These are phyloP conservation scores for Senna tora DNA, from an alignment of 306 rosid genomes.

Conservation along the genomic window DNA sequence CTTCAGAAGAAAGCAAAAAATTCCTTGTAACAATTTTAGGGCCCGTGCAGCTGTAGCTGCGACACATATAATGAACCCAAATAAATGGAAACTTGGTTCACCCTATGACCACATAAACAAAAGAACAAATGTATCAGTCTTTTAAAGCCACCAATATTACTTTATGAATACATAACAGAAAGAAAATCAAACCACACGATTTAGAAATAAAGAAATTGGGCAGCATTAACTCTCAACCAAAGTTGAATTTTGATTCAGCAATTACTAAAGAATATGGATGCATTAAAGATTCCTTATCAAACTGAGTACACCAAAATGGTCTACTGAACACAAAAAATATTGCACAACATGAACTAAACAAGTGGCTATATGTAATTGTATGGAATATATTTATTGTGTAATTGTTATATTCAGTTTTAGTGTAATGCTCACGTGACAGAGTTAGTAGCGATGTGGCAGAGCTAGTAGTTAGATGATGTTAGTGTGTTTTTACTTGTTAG, in stretches of 20 bases:
- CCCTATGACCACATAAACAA: constrained; percentile 60
- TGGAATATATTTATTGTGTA: no score
- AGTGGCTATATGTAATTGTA: constrained; percentile 4
- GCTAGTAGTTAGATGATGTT: no score
- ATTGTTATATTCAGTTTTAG: no score
- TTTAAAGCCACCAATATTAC: constrained; percentile 18
- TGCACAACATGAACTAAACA: constrained; percentile 31
- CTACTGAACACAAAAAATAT: constrained; percentile 12
- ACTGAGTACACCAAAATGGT: constrained; percentile 4
- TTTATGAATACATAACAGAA: constrained; percentile 5
- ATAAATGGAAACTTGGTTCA: constrained; percentile 98
- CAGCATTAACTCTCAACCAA: constrained; percentile 21
- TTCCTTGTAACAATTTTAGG: constrained; percentile 90
- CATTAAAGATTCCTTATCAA: constrained; percentile 5
- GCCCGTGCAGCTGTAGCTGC: constrained; percentile 99
- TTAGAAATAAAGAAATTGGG: constrained; percentile 11
- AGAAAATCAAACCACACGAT: constrained; percentile 10
- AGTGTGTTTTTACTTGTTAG: no score
- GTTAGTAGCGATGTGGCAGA: no score
- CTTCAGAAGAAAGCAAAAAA: constrained; percentile 98
- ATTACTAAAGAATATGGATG: constrained; percentile 14
- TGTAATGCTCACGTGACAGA: no score
- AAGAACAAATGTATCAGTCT: constrained; percentile 32
- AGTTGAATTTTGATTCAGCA: constrained; percentile 13
- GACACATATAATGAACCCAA: constrained; percentile 88